Percentiles rank a stretch among this genome's conserved stretches.
Evolutionary conservation across 306 rosid genomes (phyloP).

Genomic region (Astragalus membranaceus): DNA sequence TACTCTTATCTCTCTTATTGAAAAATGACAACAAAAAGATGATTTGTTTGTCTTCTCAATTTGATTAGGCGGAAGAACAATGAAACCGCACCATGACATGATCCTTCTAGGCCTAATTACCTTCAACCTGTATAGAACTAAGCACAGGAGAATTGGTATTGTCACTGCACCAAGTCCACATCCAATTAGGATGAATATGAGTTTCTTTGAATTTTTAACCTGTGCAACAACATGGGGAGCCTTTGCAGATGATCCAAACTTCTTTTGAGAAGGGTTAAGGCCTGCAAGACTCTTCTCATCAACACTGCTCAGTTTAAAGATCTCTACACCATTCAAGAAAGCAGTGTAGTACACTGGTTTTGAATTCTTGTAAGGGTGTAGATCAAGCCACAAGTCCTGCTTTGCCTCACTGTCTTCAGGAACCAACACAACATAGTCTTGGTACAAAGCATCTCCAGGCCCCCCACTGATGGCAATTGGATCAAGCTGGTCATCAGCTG

Average conservation of each 20-base stretch:
- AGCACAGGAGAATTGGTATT: constrained; percentile 1
- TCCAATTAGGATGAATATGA: background rate
- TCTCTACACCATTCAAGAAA: constrained; percentile 36
- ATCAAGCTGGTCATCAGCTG: background rate
- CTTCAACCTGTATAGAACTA: background rate
- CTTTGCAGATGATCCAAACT: background rate
- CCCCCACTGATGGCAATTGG: background rate
- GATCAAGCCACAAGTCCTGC: constrained; percentile 33
- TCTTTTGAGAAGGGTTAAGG: background rate
- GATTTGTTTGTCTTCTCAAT: background rate
- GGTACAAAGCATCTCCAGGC: constrained; percentile 14
- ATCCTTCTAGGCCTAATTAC: background rate
- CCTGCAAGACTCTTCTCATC: constrained; percentile 18
- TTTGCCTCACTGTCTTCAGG: constrained; percentile 8
- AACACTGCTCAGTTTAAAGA: constrained; percentile 19
- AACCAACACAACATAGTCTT: constrained; percentile 24
- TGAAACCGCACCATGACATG: constrained; percentile 1
- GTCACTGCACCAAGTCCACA: background rate
- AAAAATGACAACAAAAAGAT: background rate
- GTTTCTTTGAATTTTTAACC: background rate
- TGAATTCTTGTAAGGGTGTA: background rate
- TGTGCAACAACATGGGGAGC: background rate
- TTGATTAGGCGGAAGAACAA: background rate
- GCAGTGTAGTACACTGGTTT: background rate
- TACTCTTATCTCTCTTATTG: constrained; percentile 18